A percentile compares a stretch with the other conserved stretches of the same genome.
phyloP scores from a whole-genome alignment of 345 rosid genomes.

The Acer campestre region DNA sequence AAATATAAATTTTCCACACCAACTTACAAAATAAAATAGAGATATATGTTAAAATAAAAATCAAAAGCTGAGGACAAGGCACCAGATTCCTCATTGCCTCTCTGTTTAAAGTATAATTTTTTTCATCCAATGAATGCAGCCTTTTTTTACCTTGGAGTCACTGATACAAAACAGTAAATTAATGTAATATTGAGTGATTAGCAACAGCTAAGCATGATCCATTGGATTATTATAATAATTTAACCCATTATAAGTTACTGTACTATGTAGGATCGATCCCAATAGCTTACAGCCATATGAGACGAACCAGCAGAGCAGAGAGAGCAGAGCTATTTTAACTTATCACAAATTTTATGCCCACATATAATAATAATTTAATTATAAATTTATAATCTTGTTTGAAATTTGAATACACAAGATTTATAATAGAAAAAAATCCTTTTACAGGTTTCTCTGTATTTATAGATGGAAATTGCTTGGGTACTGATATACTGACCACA shows the following conservation, averaged over 20 bases:
- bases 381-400: background rate
- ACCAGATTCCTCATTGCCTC: background rate
- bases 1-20: background rate
- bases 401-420: background rate
- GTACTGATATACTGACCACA: no score
- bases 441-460: background rate
- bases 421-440: no score
- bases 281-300: background rate
- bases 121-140: slow-evolving; percentile 30
- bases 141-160: slow-evolving; percentile 16
- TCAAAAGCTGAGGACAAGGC: background rate
- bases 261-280: slow-evolving; percentile 24
- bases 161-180: slow-evolving; percentile 11
- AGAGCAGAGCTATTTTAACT: background rate
- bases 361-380: background rate
- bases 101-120: slow-evolving; percentile 17
- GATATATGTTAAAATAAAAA: background rate
- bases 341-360: background rate
- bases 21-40: no score
- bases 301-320: background rate
- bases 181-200: slow-evolving; percentile 11
- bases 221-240: slow-evolving; percentile 4
- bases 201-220: slow-evolving; percentile 33
- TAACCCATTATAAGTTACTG: background rate
- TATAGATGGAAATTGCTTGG: no score